Evolutionary conservation across 352 stramenopile genomes (phyloP), one percentile per base, ranked within the genome.

Genomic region (Thalassiosira allenii): DNA sequence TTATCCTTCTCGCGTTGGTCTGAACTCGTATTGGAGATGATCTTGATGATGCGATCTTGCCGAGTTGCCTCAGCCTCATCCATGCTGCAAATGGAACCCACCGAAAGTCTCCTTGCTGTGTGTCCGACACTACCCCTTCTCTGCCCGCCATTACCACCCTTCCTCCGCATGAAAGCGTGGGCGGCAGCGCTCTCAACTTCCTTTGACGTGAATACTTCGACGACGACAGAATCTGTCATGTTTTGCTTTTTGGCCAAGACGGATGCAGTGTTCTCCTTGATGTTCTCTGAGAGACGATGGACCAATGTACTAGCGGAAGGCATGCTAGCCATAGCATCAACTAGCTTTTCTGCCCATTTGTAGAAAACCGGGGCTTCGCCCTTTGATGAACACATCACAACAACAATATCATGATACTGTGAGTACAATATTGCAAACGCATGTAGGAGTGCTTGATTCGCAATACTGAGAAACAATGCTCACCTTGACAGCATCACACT

Each of bases 401-500:
- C n/a, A n/a, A n/a, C n/a, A n/a, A n/a, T n/a, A n/a, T n/a, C n/a
- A n/a, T n/a, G n/a, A n/a, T n/a, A n/a, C n/a, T n/a, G n/a, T n/a
- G n/a, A n/a, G n/a, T n/a, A n/a, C 73, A n/a, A n/a, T n/a, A n/a
- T n/a, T n/a, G n/a, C n/a, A n/a, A n/a, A n/a, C n/a, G n/a, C n/a
- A n/a, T n/a, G n/a, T n/a, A n/a, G n/a, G n/a, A n/a, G n/a, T n/a
- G n/a, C n/a, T n/a, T n/a, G n/a, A n/a, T n/a, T n/a, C n/a, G n/a
- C n/a, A n/a, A n/a, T n/a, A n/a, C n/a, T n/a, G 32, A 81, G 74
- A 25, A 41, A 58, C 20, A 2, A 20, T 25, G 4, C 33, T 62
- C 74, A 59, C 72, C 27, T 76, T 76, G 2, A 82, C 74, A 44
- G 74, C 25, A 62, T 82, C 74, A 37, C 74, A 82, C 20, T 67